Evolutionary conservation across 1,284 basidiomycete species (phyloP).

Genomic region (Cutaneotrichosporon mucoides): DNA sequence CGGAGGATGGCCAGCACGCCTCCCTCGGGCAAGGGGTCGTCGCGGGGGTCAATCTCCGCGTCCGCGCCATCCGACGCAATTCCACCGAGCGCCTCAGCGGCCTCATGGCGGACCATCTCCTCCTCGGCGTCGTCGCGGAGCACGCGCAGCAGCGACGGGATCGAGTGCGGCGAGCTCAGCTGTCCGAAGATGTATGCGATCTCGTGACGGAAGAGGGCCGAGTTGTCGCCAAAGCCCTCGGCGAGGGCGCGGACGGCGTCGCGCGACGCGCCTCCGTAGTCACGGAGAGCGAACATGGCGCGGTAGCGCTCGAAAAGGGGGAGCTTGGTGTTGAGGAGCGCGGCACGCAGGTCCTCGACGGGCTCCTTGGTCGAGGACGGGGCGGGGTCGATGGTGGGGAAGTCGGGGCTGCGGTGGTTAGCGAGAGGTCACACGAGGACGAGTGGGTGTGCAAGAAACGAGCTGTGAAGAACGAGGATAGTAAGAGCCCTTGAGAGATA

Average conservation of each 20-base stretch:
- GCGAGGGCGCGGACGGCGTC: constrained; percentile 85
- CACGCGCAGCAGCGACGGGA: constrained; percentile 77
- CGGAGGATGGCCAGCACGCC: constrained; percentile 77
- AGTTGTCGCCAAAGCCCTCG: constrained; percentile 78
- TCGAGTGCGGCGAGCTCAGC: constrained; percentile 80
- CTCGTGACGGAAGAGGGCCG: constrained; percentile 92
- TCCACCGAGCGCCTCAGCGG: constrained; percentile 94
- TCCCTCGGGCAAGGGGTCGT: constrained; percentile 33
- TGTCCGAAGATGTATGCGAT: constrained; percentile 98
- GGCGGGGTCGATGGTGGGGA: constrained; percentile 88
- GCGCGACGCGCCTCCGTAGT: constrained; percentile 63
- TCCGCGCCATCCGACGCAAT: constrained; percentile 75
- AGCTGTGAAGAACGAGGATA: too few species aligned
- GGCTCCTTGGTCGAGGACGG: constrained; percentile 54
- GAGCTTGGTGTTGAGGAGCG: constrained; percentile 64
- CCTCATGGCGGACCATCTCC: constrained; percentile 99
- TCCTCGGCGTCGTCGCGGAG: constrained; percentile 70
- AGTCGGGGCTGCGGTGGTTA: constrained; percentile 57
- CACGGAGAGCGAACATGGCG: constrained; percentile 96
- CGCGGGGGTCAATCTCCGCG: constrained; percentile 32
- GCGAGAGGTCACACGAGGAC: too few species aligned
- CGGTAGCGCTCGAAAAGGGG: constrained; percentile 92
- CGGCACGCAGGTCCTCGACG: constrained; percentile 56
- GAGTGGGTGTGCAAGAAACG: too few species aligned
- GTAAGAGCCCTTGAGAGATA: too few species aligned